A percentile compares a stretch with the other conserved stretches of the same genome.
Conservation (phyloP, 345 rosid genomes). For the Bretschneidera sinensis region DNA sequence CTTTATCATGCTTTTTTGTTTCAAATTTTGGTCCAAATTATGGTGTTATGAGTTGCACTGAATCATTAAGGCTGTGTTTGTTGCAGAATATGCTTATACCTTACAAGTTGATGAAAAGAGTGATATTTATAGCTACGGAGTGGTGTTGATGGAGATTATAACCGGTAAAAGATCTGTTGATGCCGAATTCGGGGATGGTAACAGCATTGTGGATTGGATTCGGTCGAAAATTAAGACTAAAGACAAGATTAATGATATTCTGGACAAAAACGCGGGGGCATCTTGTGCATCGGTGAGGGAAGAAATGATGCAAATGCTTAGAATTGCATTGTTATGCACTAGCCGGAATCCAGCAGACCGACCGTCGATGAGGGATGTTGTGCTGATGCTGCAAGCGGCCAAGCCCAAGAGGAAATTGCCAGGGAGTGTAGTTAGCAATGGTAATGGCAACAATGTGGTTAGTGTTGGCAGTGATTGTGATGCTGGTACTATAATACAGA, state of each 20-base stretch:
- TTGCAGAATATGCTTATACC: slow-evolving; percentile 89
- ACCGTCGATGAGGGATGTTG: slow-evolving; percentile 95
- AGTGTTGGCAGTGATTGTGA: slow-evolving; percentile 18
- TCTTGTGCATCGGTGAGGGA: slow-evolving; percentile 60
- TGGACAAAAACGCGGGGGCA: slow-evolving; percentile 80
- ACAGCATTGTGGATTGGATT: slow-evolving; percentile 94
- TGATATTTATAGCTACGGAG: slow-evolving; percentile 93
- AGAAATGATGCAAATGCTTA: slow-evolving; percentile 86
- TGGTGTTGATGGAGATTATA: slow-evolving; percentile 78
- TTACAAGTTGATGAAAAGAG: slow-evolving; percentile 95
- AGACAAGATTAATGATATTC: slow-evolving; percentile 47
- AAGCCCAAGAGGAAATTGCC: slow-evolving; percentile 76
- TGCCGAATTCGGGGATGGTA: slow-evolving; percentile 88
- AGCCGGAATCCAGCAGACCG: slow-evolving; percentile 78
- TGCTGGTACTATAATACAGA: slow-evolving; percentile 30
- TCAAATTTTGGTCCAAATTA: neutral
- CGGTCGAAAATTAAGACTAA: slow-evolving; percentile 67
- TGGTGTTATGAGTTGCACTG: neutral
- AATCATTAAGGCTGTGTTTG: neutral
- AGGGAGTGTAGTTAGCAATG: slow-evolving; percentile 20
- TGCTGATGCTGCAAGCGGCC: slow-evolving; percentile 88
- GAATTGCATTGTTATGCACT: slow-evolving; percentile 81
- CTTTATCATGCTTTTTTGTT: too few species aligned
- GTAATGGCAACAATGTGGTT: slow-evolving; percentile 21
- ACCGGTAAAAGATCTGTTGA: slow-evolving; percentile 82